Conservation (phyloP, 2,329 filamentous ascomycete genomes). For the Cylindrodendrum hubeiense region DNA sequence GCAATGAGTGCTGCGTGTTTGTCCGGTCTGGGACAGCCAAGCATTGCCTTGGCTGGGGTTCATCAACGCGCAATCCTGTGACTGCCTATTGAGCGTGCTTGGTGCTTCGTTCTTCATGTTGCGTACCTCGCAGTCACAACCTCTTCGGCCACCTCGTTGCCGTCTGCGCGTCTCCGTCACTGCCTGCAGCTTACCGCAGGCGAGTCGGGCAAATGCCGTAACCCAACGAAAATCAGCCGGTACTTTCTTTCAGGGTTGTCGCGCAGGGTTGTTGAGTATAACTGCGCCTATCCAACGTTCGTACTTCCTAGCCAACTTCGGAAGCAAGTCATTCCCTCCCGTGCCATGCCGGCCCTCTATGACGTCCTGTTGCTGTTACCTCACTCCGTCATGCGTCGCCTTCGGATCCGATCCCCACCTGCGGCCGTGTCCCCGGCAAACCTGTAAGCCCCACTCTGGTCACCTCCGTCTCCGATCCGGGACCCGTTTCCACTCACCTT, state of each 20-base stretch:
- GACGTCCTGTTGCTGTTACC: not conserved
- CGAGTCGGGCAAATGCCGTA: conserved; percentile 3
- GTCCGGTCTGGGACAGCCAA: conserved; percentile 3
- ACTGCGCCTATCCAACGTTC: not conserved
- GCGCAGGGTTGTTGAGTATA: not conserved
- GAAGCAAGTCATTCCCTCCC: not conserved
- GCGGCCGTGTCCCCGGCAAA: not conserved
- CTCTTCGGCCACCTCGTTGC: not conserved
- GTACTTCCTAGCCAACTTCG: not conserved
- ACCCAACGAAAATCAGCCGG: conserved; percentile 16
- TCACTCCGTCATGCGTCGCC: not conserved
- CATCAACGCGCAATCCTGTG: conserved; percentile 10
- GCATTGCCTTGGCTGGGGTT: not conserved
- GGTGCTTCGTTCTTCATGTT: not conserved
- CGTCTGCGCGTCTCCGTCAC: conserved; percentile 31
- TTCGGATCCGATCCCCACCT: conserved; percentile 22
- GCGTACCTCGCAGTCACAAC: not conserved
- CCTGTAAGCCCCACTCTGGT: not conserved
- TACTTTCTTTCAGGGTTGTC: not conserved
- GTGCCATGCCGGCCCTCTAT: not conserved
- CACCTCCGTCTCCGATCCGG: conserved; percentile 1
- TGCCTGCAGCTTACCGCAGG: conserved; percentile 32
- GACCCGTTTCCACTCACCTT: not conserved
- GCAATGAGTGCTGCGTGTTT: not conserved
- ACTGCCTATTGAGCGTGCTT: conserved; percentile 14